These are phyloP conservation scores for Oxyria digyna DNA, from an alignment of 148 eudicot species.

Conservation along the genomic window DNA sequence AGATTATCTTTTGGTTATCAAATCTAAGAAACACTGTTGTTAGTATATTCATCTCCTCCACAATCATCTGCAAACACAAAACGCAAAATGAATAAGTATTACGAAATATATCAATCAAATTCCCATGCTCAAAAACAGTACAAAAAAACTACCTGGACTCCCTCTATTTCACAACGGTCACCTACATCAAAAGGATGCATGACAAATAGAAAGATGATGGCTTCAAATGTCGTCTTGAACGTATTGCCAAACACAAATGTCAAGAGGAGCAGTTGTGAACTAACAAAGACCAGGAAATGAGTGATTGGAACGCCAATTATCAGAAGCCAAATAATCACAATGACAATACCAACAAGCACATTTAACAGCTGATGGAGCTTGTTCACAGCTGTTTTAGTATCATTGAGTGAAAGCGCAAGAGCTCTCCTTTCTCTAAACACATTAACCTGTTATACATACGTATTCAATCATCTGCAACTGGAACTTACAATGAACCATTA, in stretches of 20 bases:
- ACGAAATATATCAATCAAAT: background rate
- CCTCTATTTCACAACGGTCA: constrained; percentile 55
- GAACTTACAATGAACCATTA: background rate
- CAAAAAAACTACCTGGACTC: constrained; percentile 43
- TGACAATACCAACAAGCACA: constrained; percentile 29
- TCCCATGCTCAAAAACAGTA: background rate
- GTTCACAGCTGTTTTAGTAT: constrained; percentile 77
- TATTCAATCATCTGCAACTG: no score
- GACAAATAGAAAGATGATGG: constrained; percentile 68
- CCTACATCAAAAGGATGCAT: constrained; percentile 59
- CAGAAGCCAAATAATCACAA: constrained; percentile 52
- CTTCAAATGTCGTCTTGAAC: constrained; percentile 75
- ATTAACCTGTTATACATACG: constrained; percentile 35
- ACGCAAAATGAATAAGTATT: background rate
- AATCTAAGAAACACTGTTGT: constrained; percentile 57
- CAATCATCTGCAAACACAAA: constrained; percentile 46
- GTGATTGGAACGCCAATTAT: constrained; percentile 45
- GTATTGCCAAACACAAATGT: constrained; percentile 61
- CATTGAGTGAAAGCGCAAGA: constrained; percentile 65
- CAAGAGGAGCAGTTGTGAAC: constrained; percentile 48
- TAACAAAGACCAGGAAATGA: constrained; percentile 46
- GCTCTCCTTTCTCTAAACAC: constrained; percentile 70
- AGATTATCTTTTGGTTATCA: constrained; percentile 65
- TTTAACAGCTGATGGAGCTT: constrained; percentile 61
- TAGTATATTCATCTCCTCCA: constrained; percentile 78